These are phyloP conservation scores for Phlebiopsis flavidoalba DNA, from an alignment of 768 basidiomycete species.

Conservation along the genomic window DNA sequence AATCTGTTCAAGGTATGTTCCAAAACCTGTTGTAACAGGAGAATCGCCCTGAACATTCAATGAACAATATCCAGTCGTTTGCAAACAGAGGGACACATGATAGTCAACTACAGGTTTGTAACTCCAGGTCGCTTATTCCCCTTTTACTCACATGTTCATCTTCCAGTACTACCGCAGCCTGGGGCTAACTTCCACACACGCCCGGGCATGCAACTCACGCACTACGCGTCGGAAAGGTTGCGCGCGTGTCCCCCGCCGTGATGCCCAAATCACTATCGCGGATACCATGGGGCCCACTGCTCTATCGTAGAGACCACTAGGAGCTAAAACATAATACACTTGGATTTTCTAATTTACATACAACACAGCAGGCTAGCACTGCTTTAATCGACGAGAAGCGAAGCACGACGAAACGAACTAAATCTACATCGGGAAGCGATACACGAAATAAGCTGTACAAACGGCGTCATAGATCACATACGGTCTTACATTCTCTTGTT, in stretches of 20 bases:
- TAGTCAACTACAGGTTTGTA: slow-evolving; percentile 61
- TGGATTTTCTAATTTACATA: neutral
- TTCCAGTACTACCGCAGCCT: slow-evolving; percentile 52
- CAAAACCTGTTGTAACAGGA: too few relatives aligned
- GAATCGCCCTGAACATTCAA: neutral
- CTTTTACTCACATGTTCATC: neutral
- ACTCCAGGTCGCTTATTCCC: neutral
- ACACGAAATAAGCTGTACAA: neutral
- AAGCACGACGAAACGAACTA: neutral
- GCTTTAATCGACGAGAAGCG: neutral
- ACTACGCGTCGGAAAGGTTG: neutral
- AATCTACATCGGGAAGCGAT: neutral
- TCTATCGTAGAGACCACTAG: neutral
- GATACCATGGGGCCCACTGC: neutral
- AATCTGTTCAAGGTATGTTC: slow-evolving; percentile 58
- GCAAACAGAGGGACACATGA: slow-evolving; percentile 58
- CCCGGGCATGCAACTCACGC: neutral
- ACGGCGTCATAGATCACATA: neutral
- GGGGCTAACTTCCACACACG: slow-evolving; percentile 33
- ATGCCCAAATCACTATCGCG: neutral
- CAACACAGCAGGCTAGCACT: neutral
- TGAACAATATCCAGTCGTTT: slow-evolving; percentile 55
- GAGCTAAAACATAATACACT: neutral
- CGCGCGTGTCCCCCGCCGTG: neutral
- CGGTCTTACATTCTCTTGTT: neutral